Evolutionary conservation across 2,329 filamentous ascomycete genomes (phyloP), one percentile per base, ranked within the genome.

Genomic region (Macroventuria anomochaeta): DNA sequence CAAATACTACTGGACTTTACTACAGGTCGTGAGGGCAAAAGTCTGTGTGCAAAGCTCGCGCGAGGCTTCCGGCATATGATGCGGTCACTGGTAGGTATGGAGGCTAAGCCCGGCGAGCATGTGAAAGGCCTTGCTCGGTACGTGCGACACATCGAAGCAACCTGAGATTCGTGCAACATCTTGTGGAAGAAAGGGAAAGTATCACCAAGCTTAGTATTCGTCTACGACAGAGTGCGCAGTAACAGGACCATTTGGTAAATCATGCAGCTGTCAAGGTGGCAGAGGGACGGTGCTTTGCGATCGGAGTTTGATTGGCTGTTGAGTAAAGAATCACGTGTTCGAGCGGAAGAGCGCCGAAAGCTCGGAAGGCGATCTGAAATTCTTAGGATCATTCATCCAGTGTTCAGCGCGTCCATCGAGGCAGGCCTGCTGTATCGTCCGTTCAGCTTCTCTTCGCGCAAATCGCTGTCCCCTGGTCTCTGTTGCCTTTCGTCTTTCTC

Each of bases 271-370:
- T 31, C 17, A n/a, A 17, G 15, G 17, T 34, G 43, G 13, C 17
- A 15, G n/a, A 39, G 23, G 23, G 41, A 40, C 8, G 11, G 43
- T 53, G 37, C 52, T 65, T 64, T 71, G 70, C 70, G 70, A 64
- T 72, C 68, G 65, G 36, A 38, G 42, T 47, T 23, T 70, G 66
- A 73, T 72, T 73, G 69, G 70, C 41, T 56, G 50, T 17, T 26
- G 15, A 15, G n/a, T 1, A 20, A 37, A 18, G 8, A 18, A 46
- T 67, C 69, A 70, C 67, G 65, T 69, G 69, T 32, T 20, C 25
- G 29, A 38, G 48, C 57, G 57, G 61, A 58, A 46, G 58, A 50
- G 53, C 51, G 55, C 63, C 58, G 61, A 67, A 63, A 58, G 53
- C 62, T 64, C 59, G 64, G 63, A 66, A 66, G 66, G 66, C 65